Conservation (phyloP, 2,329 filamentous ascomycete genomes). For the Xylaria sp. region DNA sequence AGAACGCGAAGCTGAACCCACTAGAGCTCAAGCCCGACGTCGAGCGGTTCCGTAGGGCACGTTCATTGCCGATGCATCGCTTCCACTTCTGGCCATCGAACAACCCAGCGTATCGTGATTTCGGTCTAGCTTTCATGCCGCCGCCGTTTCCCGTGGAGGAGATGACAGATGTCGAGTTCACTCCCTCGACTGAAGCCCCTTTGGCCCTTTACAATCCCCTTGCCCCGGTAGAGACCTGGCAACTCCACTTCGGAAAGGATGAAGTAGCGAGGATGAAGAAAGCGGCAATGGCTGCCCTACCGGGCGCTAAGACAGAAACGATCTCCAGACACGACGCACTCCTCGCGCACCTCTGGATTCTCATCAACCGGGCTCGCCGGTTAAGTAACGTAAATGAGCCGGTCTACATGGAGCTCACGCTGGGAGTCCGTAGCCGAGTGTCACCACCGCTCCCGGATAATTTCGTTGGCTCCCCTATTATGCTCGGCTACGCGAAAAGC, state of each 20-base stretch:
- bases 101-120: constrained; percentile 29
- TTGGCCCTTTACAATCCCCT: constrained; percentile 40
- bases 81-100: constrained; percentile 43
- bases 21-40: constrained; percentile 24
- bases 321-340: constrained; percentile 40
- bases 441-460: constrained; percentile 35
- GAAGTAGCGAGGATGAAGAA: constrained; percentile 35
- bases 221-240: constrained; percentile 30
- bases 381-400: constrained; percentile 23
- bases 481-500: constrained; percentile 34
- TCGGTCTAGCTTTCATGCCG: constrained; percentile 25
- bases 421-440: constrained; percentile 38
- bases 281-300: constrained; percentile 14
- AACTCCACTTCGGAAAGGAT: constrained; percentile 36
- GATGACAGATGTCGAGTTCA: constrained; percentile 18
- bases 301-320: constrained; percentile 9
- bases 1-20: constrained; percentile 27
- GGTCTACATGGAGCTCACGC: constrained; percentile 38
- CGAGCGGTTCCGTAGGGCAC: constrained; percentile 28
- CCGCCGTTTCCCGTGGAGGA: constrained; percentile 27
- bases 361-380: constrained; percentile 39
- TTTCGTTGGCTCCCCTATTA: constrained; percentile 42
- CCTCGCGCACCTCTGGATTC: constrained; percentile 42
- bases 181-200: constrained; percentile 33
- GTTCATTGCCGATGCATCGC: constrained; percentile 40